Conservation (phyloP, 768 basidiomycete species). For the Lactarius psammicola region DNA sequence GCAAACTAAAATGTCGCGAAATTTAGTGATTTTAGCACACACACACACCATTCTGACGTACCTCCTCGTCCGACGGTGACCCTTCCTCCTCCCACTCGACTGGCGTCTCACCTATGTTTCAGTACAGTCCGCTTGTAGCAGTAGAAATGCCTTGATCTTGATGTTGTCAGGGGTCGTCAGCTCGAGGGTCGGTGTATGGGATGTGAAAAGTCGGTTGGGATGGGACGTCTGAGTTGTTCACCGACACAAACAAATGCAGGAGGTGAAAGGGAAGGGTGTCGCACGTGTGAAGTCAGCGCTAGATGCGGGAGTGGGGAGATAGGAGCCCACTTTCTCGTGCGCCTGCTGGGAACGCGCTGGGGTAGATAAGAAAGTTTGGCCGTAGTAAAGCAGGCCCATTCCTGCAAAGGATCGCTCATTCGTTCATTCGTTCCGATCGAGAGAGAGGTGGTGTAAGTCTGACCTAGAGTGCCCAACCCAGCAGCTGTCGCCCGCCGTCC, state of each 20-base stretch:
- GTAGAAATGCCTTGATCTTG: constrained; percentile 72
- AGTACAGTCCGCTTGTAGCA: constrained; percentile 61
- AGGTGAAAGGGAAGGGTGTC: not conserved
- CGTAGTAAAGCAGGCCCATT: constrained; percentile 75
- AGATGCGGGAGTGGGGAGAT: not conserved
- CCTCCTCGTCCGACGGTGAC: constrained; percentile 56
- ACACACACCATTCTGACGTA: constrained; percentile 32
- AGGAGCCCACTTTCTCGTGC: constrained; percentile 63
- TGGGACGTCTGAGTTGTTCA: constrained; percentile 60
- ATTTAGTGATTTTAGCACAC: not conserved
- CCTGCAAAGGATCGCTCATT: constrained; percentile 42
- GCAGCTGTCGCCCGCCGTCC: constrained; percentile 40
- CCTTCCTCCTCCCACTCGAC: constrained; percentile 36
- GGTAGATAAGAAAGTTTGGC: constrained; percentile 91
- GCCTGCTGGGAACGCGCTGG: constrained; percentile 76
- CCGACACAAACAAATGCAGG: no score
- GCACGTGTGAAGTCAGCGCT: not conserved
- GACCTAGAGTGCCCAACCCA: constrained; percentile 40
- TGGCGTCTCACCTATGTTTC: constrained; percentile 31
- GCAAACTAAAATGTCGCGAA: constrained; percentile 38
- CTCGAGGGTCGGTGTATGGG: constrained; percentile 69
- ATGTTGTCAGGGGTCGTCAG: constrained; percentile 72
- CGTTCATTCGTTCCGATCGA: constrained; percentile 21
- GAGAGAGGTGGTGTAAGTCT: constrained; percentile 16
- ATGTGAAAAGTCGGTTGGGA: constrained; percentile 68